Evolutionary conservation across 1,284 basidiomycete species (phyloP).

Genomic region (Kwoniella shivajii): DNA sequence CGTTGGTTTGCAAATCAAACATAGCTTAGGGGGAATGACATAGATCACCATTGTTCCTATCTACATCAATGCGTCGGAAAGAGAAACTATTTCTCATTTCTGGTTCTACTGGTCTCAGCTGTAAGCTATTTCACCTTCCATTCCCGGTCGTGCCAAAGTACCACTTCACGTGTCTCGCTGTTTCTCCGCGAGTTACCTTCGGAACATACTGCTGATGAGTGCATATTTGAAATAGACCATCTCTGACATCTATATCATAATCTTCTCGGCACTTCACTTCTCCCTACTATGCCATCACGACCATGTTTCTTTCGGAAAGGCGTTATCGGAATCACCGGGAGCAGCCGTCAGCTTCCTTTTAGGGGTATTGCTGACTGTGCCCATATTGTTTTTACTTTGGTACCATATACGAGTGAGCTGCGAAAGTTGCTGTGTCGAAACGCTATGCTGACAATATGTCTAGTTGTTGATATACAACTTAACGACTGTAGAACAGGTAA

Average conservation of each 20-base stretch:
- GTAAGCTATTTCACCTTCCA: slow-evolving; percentile 60
- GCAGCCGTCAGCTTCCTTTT: slow-evolving; percentile 76
- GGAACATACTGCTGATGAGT: background rate
- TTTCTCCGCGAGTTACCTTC: background rate
- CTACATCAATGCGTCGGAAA: slow-evolving; percentile 91
- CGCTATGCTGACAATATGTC: slow-evolving; percentile 8
- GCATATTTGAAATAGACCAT: slow-evolving; percentile 59
- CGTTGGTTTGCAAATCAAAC: background rate
- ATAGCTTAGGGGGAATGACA: slow-evolving; percentile 49
- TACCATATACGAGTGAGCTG: slow-evolving; percentile 79
- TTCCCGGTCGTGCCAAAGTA: background rate
- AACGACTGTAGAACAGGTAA: slow-evolving; percentile 89
- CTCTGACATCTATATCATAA: slow-evolving; percentile 71
- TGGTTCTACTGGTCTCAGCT: slow-evolving; percentile 70
- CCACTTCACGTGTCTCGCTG: background rate
- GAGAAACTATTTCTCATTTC: slow-evolving; percentile 88
- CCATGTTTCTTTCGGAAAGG: slow-evolving; percentile 61
- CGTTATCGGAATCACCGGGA: slow-evolving; percentile 66
- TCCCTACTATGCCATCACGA: slow-evolving; percentile 65
- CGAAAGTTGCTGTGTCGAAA: background rate
- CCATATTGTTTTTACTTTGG: slow-evolving; percentile 70
- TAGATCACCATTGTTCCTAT: slow-evolving; percentile 89
- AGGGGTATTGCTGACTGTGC: slow-evolving; percentile 72
- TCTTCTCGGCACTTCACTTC: slow-evolving; percentile 79
- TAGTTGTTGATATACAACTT: slow-evolving; percentile 78